Evolutionary conservation across 768 basidiomycete species (phyloP).

Genomic region (Neoboletus brunneissimus): DNA sequence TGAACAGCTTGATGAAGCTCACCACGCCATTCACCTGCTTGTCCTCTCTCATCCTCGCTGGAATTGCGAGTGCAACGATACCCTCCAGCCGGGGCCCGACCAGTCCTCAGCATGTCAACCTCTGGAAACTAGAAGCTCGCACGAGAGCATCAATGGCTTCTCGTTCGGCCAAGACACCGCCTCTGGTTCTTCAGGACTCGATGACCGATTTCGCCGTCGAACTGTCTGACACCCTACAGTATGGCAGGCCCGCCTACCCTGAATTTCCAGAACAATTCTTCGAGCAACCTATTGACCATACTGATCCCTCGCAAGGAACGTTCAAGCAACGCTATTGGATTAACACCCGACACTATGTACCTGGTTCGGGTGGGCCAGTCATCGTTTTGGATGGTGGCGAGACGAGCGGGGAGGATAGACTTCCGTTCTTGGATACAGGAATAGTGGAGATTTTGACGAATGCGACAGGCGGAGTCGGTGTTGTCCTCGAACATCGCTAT

Average conservation of each 20-base stretch:
- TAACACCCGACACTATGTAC: conserved; percentile 74
- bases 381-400: conserved; percentile 93
- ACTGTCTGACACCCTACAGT: conserved; percentile 7
- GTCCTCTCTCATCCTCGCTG: conserved; percentile 7
- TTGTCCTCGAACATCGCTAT: conserved; percentile 91
- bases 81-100: conserved; percentile 16
- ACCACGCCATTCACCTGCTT: conserved; percentile 9
- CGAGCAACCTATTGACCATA: conserved; percentile 84
- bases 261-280: conserved; percentile 69
- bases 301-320: conserved; percentile 52
- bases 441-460: conserved; percentile 84
- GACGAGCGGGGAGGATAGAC: conserved; percentile 72
- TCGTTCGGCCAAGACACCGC: conserved; percentile 8
- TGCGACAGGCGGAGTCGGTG: conserved; percentile 82
- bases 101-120: conserved; percentile 63
- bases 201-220: conserved; percentile 11
- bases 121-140: conserved; percentile 50
- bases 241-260: conserved; percentile 8
- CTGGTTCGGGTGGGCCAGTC: conserved; percentile 73
- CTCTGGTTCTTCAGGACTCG: conserved; percentile 24
- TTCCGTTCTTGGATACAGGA: conserved; percentile 61
- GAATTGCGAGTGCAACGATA: conserved; percentile 9
- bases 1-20: conserved; percentile 17
- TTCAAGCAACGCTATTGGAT: conserved; percentile 94
- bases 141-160: conserved; percentile 16